Conservation (phyloP, 2,329 filamentous ascomycete genomes). For the Aspergillus candidus region DNA sequence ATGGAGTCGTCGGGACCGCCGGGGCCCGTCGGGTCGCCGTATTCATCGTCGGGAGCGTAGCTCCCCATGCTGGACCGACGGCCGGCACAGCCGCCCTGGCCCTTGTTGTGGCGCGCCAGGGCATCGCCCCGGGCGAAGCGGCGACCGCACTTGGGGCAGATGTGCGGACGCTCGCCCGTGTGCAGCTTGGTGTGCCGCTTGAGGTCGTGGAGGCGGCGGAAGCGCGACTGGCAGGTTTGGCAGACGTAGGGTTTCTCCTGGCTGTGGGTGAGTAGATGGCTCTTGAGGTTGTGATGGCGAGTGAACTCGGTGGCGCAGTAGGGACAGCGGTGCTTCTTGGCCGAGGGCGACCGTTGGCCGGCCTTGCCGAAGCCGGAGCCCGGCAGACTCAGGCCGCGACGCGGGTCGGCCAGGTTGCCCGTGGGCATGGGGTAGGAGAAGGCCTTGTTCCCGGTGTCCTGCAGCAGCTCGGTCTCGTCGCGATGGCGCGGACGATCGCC, state of each 20-base stretch:
- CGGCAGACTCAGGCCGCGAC: conserved; percentile 55
- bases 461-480: conserved; percentile 32
- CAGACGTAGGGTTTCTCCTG: conserved; percentile 98
- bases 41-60: conserved; percentile 73
- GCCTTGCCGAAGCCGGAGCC: conserved; percentile 50
- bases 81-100: conserved; percentile 89
- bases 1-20: conserved; percentile 51
- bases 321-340: conserved; percentile 92
- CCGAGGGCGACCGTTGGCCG: conserved; percentile 62
- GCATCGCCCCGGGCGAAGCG: conserved; percentile 95
- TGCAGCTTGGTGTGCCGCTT: conserved; percentile 96
- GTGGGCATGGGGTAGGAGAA: conserved; percentile 61
- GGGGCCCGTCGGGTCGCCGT: conserved; percentile 41
- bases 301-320: conserved; percentile 97
- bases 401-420: conserved; percentile 44
- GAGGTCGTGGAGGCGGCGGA: conserved; percentile 85
- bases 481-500: conserved; percentile 36
- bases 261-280: conserved; percentile 91
- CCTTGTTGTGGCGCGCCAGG: conserved; percentile 89
- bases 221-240: conserved; percentile 85
- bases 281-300: conserved; percentile 94
- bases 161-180: conserved; percentile 90
- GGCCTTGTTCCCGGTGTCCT: conserved; percentile 46
- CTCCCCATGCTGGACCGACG: conserved; percentile 78
- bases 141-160: conserved; percentile 88